phyloP scores from a whole-genome alignment of 116 monocot species.

The Cymodocea nodosa region DNA sequence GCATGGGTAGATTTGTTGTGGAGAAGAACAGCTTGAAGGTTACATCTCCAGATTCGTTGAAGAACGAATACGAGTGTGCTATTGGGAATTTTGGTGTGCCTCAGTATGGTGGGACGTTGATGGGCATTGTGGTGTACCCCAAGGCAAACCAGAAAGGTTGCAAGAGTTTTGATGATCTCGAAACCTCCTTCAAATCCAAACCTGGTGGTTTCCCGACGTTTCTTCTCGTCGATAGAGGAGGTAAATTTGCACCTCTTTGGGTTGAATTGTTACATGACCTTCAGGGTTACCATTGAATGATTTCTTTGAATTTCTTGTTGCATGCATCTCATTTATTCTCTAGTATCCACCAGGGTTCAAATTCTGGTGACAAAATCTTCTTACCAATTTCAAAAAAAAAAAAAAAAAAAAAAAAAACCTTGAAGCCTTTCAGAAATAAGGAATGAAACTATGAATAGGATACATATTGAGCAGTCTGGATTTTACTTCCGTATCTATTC shows the following conservation, averaged over 20 bases:
- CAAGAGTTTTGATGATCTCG: slow-evolving; percentile 71
- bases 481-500: no score
- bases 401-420: no score
- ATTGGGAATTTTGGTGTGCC: slow-evolving; percentile 96
- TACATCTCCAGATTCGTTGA: slow-evolving; percentile 65
- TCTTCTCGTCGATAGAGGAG: slow-evolving; percentile 91
- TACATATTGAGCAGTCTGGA: no score
- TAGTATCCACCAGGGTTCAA: neutral
- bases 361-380: no score
- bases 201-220: slow-evolving; percentile 83
- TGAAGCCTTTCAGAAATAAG: no score
- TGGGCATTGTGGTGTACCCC: slow-evolving; percentile 70
- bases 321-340: neutral
- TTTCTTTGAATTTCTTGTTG: neutral
- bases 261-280: neutral
- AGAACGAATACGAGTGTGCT: slow-evolving; percentile 71
- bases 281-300: neutral
- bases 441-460: no score
- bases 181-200: slow-evolving; percentile 67
- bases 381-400: no score
- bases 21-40: slow-evolving; percentile 95
- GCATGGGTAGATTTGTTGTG: slow-evolving; percentile 63
- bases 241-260: slow-evolving; percentile 10
- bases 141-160: slow-evolving; percentile 74
- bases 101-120: slow-evolving; percentile 92